Evolutionary conservation across 495 filamentous ascomycete species (phyloP), one percentile per base, ranked within the genome.

Genomic region (Entonaema liquescens): DNA sequence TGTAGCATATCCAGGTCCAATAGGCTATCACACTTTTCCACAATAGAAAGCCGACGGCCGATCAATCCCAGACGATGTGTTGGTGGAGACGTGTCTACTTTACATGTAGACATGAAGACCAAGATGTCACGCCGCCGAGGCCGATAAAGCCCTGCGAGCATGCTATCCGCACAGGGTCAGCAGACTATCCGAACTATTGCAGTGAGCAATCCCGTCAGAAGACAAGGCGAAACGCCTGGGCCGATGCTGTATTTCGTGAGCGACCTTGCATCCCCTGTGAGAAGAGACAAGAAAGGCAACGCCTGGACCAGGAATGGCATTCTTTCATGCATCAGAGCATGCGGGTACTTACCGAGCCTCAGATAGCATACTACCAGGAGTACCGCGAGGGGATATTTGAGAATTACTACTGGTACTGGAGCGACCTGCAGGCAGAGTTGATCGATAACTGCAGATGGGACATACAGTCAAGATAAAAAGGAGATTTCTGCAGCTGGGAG

Each of bases 81-180:
- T 40, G 42, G 53, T 52, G 19, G 42, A 33, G 62, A n/a, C 40
- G 54, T 6, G 42, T 66, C 4, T 66, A 66, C 35, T 66, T 66
- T 21, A 52, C 31, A 5, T 66, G 62, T 31, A 3, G 40, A 26
- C 62, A 66, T 23, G 62, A 66, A 29, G 54, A 66, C 23, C 5
- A 23, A 3, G 42, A 66, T 31, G 55, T 59, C 19, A 66, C 62
- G 1, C 40, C 54, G 5, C 62, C 62, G 5, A 53, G 28, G 23
- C 21, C 28, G 3, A 15, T 40, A 21, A 50, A 26, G 31, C 12
- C 62, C 19, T 66, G 62, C 15, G 17, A 25, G 2, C 6, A 15
- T 8, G 62, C 62, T 17, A 58, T 58, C 15, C 28, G n/a, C 33
- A 9, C 5, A 23, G 62, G 53, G 23, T 47, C 62, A 54, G 2